A percentile compares a stretch with the other conserved stretches of the same genome.
phyloP scores from a whole-genome alignment of 1,284 basidiomycete genomes.

The Mycena citricolor region DNA sequence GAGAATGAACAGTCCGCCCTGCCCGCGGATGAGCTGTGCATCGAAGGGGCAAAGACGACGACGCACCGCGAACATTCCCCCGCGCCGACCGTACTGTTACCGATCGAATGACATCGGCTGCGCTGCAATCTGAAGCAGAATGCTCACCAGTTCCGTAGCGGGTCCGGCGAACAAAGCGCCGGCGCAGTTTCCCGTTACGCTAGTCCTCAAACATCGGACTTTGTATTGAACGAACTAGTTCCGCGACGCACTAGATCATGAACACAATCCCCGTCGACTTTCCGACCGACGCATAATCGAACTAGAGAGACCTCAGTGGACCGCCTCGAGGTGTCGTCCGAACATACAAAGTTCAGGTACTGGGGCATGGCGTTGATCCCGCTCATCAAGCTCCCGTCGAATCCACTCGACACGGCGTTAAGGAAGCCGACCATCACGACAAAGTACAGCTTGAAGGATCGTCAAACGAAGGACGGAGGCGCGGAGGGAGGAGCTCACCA shows the following conservation, averaged over 20 bases:
- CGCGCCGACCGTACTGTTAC: constrained; percentile 26
- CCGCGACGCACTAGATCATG: constrained; percentile 27
- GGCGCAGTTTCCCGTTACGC: constrained; percentile 29
- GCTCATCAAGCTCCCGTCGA: constrained; percentile 31
- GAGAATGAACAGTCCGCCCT: constrained; percentile 31
- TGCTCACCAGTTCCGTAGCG: constrained; percentile 26
- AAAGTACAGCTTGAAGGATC: constrained; percentile 26
- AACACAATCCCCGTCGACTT: constrained; percentile 28
- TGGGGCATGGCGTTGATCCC: constrained; percentile 32
- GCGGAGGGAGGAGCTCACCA: constrained; percentile 17
- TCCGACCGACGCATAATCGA: constrained; percentile 24
- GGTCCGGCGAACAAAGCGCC: constrained; percentile 31
- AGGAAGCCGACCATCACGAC: constrained; percentile 31
- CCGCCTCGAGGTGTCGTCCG: no score
- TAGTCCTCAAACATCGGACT: constrained; percentile 5
- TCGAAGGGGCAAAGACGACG: neutral
- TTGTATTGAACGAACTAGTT: neutral
- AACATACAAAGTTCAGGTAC: constrained; percentile 26
- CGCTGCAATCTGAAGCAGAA: neutral
- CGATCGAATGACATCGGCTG: neutral
- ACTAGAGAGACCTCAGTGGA: constrained; percentile 14
- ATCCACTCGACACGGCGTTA: constrained; percentile 31
- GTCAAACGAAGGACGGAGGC: neutral
- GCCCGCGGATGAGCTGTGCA: neutral
- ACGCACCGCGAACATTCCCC: constrained; percentile 29